Percentiles rank a stretch among this genome's conserved stretches.
Evolutionary conservation across 2,329 filamentous ascomycete species (phyloP).

Genomic region (Chlorencoelia australis): DNA sequence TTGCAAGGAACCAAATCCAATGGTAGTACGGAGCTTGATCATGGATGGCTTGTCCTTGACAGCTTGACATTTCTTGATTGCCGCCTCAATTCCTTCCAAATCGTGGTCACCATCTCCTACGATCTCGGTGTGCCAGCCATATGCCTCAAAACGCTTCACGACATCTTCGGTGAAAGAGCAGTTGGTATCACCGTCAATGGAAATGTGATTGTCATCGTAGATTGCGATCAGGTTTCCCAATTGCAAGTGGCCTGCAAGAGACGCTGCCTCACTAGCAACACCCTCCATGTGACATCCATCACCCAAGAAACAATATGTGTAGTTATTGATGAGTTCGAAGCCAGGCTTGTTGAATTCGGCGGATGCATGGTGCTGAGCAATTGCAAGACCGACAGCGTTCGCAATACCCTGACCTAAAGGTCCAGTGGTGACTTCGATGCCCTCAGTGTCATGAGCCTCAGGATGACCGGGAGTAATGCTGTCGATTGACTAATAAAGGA

Average conservation of each 20-base stretch:
- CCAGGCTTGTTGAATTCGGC: slow-evolving; percentile 95
- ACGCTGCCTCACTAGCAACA: slow-evolving; percentile 86
- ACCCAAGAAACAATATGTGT: slow-evolving; percentile 94
- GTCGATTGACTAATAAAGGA: slow-evolving; percentile 36
- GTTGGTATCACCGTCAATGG: slow-evolving; percentile 88
- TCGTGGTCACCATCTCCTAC: slow-evolving; percentile 86
- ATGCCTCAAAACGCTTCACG: slow-evolving; percentile 85
- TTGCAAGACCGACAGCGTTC: slow-evolving; percentile 96
- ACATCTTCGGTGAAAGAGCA: slow-evolving; percentile 96
- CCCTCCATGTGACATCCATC: slow-evolving; percentile 99
- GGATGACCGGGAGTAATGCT: slow-evolving; percentile 91
- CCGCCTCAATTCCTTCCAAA: slow-evolving; percentile 76
- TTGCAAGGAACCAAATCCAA: slow-evolving; percentile 88
- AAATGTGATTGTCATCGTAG: slow-evolving; percentile 99
- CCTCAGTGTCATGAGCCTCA: slow-evolving; percentile 91
- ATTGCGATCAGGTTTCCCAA: slow-evolving; percentile 94
- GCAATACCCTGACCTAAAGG: slow-evolving; percentile 95
- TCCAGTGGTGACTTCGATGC: slow-evolving; percentile 95
- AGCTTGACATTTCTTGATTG: slow-evolving; percentile 73
- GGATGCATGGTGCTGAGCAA: slow-evolving; percentile 85
- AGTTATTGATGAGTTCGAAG: slow-evolving; percentile 85
- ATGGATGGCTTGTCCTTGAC: slow-evolving; percentile 94
- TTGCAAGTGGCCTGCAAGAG: slow-evolving; percentile 89
- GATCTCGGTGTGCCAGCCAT: slow-evolving; percentile 85
- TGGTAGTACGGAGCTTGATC: slow-evolving; percentile 95